These are phyloP conservation scores for Xylaria arbuscula DNA, from an alignment of 2,329 filamentous ascomycete genomes.

Conservation along the genomic window DNA sequence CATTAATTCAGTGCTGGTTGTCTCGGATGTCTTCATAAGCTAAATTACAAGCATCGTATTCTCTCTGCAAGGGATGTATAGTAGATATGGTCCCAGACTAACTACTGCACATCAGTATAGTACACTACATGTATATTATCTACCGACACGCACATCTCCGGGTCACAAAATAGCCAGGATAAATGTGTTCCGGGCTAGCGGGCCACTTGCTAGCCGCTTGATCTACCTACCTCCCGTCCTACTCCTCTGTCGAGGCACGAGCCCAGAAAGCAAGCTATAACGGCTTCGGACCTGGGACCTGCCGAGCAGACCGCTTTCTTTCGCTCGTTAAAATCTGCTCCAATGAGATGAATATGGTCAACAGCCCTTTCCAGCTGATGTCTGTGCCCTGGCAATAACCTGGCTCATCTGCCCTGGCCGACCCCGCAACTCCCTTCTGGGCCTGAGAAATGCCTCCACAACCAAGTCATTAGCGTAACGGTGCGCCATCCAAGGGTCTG, in stretches of 20 bases:
- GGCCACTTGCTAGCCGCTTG: slow-evolving; percentile 12
- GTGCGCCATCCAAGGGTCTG: too few species aligned
- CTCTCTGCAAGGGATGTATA: too few species aligned
- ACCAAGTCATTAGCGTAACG: too few species aligned
- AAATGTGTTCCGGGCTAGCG: not conserved
- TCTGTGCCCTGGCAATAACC: too few species aligned
- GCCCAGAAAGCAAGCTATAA: slow-evolving; percentile 6
- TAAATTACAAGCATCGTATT: too few species aligned
- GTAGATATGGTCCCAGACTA: too few species aligned
- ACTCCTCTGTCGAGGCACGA: not conserved
- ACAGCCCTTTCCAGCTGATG: not conserved
- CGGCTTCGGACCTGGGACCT: not conserved
- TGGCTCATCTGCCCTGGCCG: too few species aligned
- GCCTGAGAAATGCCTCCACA: too few species aligned
- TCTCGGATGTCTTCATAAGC: not conserved
- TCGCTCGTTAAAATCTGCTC: not conserved
- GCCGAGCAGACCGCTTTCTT: not conserved
- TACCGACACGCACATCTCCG: too few species aligned
- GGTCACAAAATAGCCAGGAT: not conserved
- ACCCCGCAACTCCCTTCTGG: too few species aligned
- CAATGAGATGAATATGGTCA: not conserved
- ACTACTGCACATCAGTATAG: too few species aligned
- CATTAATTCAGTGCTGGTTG: not conserved
- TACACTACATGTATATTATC: too few species aligned
- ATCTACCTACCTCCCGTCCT: slow-evolving; percentile 11